A percentile compares a stretch with the other conserved stretches of the same genome.
Evolutionary conservation across 139 green algal genomes (phyloP).

Genomic region (Closterium sp.): DNA sequence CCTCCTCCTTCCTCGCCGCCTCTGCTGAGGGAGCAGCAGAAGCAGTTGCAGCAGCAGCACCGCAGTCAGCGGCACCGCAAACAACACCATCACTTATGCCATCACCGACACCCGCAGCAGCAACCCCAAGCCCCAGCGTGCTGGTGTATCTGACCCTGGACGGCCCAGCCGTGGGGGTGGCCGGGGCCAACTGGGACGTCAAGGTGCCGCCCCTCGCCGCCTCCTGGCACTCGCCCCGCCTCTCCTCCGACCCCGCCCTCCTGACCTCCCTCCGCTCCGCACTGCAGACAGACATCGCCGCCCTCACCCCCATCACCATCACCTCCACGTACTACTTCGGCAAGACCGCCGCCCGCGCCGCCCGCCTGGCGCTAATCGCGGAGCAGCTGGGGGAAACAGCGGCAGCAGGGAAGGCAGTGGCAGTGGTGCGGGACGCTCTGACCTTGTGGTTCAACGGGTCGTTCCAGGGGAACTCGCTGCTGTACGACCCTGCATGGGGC

Average conservation of each 20-base stretch:
- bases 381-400: constrained; percentile 40
- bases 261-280: neutral
- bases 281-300: constrained; percentile 19
- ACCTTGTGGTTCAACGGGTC: constrained; percentile 20
- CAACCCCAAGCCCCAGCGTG: neutral
- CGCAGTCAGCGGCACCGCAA: neutral
- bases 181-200: neutral
- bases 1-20: neutral
- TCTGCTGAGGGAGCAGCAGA: neutral
- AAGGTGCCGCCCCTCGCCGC: neutral
- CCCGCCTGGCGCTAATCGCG: constrained; percentile 54
- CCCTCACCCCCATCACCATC: constrained; percentile 10
- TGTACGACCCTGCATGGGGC: constrained; percentile 28
- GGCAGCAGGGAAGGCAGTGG: neutral
- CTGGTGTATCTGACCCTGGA: neutral
- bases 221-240: neutral
- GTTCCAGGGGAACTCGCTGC: constrained; percentile 6
- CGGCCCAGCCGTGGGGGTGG: neutral
- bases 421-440: constrained; percentile 11
- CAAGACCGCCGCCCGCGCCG: constrained; percentile 39
- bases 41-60: neutral
- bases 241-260: neutral
- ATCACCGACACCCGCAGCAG: neutral
- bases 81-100: neutral
- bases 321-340: constrained; percentile 44